Percentiles rank a stretch among this genome's conserved stretches.
Evolutionary conservation across 164 flowering plant species (phyloP).

Genomic region (Stephania japonica): DNA sequence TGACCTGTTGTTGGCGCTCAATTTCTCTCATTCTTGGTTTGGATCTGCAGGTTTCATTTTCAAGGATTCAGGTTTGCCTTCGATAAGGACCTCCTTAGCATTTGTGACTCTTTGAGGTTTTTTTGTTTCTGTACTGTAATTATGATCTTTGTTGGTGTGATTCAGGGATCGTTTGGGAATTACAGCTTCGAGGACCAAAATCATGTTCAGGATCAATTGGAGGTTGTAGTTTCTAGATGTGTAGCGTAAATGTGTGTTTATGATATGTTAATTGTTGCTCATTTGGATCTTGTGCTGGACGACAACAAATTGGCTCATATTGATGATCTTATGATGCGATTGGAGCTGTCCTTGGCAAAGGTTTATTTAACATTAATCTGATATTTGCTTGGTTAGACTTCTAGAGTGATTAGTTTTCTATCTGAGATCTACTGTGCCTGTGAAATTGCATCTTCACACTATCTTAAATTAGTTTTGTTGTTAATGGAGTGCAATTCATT

Average conservation of each 20-base stretch:
- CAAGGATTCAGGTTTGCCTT: slow-evolving; percentile 24
- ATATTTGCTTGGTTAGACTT: no score
- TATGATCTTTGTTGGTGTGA: not conserved
- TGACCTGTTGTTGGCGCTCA: not conserved
- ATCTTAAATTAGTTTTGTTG: no score
- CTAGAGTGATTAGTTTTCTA: no score
- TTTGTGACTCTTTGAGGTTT: not conserved
- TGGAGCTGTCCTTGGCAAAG: slow-evolving; percentile 52
- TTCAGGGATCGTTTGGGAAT: slow-evolving; percentile 19
- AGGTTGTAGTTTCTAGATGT: slow-evolving; percentile 25
- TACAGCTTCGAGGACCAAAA: slow-evolving; percentile 21
- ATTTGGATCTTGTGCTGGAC: slow-evolving; percentile 30
- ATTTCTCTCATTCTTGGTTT: slow-evolving; percentile 2
- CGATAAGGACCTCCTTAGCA: slow-evolving; percentile 19
- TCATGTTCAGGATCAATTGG: slow-evolving; percentile 17
- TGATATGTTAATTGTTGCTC: not conserved
- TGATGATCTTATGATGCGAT: slow-evolving; percentile 39
- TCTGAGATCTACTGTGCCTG: no score
- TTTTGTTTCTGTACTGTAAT: not conserved
- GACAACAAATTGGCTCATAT: slow-evolving; percentile 30
- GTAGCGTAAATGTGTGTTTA: not conserved
- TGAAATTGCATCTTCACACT: no score
- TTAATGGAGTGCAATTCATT: no score
- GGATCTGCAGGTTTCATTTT: slow-evolving; percentile 34
- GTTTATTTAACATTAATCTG: no score